Conservation (phyloP, 73 alveolate genomes). For the Paramecium pentaurelia region DNA sequence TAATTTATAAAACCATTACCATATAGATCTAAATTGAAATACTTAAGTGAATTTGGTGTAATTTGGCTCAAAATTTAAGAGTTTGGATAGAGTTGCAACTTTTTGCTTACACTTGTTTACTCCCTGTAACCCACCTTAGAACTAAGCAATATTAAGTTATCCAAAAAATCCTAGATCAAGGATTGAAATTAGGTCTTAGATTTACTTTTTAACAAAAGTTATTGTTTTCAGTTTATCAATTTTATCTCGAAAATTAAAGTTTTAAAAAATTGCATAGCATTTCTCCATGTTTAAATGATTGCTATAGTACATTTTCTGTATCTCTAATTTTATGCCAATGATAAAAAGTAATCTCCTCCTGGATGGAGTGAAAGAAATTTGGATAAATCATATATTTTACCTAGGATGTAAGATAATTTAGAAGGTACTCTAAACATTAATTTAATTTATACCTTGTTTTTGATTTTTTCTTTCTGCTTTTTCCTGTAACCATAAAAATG, state of each 20-base stretch:
- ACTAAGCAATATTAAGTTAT: no score
- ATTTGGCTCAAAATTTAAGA: no score
- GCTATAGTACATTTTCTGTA: background rate
- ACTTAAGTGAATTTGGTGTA: no score
- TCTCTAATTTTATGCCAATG: background rate
- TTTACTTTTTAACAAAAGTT: no score
- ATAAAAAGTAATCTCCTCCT: background rate
- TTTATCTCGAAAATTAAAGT: background rate
- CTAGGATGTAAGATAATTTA: background rate
- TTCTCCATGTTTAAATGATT: background rate
- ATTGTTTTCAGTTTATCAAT: no score
- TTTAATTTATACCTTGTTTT: background rate
- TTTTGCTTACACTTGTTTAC: no score
- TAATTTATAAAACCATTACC: no score
- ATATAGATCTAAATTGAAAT: no score
- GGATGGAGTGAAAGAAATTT: background rate
- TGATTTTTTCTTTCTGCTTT: background rate
- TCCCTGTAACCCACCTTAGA: no score
- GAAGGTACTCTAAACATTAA: background rate
- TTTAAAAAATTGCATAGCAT: background rate
- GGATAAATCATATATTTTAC: background rate
- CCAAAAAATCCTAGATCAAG: no score
- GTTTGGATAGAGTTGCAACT: no score
- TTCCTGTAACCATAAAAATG: background rate
- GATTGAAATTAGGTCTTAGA: no score